Evolutionary conservation across 192 early-diverging fungal species (phyloP).

Genomic region (Coemansia sp.): DNA sequence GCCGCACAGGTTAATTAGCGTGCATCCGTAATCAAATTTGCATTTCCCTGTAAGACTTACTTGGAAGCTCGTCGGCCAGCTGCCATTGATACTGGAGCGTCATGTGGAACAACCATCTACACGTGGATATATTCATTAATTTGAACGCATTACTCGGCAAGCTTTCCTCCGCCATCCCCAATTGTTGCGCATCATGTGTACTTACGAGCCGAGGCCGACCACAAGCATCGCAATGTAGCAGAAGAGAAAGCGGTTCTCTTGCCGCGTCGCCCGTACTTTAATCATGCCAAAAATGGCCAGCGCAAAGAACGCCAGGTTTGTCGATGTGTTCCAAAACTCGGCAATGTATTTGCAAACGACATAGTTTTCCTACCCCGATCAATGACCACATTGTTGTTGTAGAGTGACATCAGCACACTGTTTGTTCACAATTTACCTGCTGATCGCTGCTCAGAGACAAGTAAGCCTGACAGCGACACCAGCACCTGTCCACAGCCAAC

Average conservation of each 20-base stretch:
- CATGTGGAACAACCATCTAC: slow-evolving; percentile 62
- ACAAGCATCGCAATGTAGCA: slow-evolving; percentile 57
- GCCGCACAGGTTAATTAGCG: background rate
- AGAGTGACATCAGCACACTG: slow-evolving; percentile 53
- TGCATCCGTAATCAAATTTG: slow-evolving; percentile 52
- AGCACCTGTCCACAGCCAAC: background rate
- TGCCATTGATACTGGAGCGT: slow-evolving; percentile 69
- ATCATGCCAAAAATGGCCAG: slow-evolving; percentile 60
- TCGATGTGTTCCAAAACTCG: slow-evolving; percentile 71
- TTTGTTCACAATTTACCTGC: too few species aligned
- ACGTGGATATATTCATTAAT: background rate
- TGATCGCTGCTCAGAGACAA: too few species aligned
- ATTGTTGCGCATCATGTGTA: slow-evolving; percentile 17
- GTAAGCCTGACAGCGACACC: too few species aligned
- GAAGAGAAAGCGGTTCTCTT: slow-evolving; percentile 53
- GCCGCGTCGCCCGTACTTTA: slow-evolving; percentile 45
- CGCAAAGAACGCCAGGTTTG: slow-evolving; percentile 47
- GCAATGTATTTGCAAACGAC: slow-evolving; percentile 63
- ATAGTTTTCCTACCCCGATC: slow-evolving; percentile 75
- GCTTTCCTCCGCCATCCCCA: background rate
- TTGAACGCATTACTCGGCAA: background rate
- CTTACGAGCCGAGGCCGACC: slow-evolving; percentile 67
- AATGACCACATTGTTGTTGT: slow-evolving; percentile 62
- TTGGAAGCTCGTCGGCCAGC: slow-evolving; percentile 77
- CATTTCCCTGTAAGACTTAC: slow-evolving; percentile 60